Evolutionary conservation across 2,329 filamentous ascomycete species (phyloP).

Genomic region (Canariomyces notabilis): DNA sequence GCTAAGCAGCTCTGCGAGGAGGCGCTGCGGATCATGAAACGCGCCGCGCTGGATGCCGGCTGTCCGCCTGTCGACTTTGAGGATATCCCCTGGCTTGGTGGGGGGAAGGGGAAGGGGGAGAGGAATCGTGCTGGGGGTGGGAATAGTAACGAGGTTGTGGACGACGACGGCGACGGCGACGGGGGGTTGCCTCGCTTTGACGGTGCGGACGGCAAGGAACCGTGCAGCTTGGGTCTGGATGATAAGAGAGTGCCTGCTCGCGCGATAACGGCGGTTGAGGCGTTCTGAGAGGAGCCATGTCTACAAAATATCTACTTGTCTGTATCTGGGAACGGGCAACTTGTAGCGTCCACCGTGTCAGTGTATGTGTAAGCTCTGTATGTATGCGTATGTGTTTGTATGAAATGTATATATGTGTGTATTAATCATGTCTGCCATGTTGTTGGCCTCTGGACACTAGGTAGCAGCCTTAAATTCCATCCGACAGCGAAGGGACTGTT

Average conservation of each 20-base stretch:
- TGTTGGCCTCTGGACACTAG: too few species aligned
- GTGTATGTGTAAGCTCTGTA: too few species aligned
- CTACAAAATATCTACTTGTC: too few species aligned
- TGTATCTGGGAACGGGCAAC: too few species aligned
- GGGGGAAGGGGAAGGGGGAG: neutral
- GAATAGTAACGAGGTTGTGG: neutral
- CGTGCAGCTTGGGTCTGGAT: neutral
- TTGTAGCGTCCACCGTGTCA: too few species aligned
- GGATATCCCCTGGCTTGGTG: constrained; percentile 19
- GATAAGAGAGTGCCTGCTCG: neutral
- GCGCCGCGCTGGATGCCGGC: constrained; percentile 28
- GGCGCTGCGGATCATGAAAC: constrained; percentile 29
- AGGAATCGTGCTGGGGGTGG: neutral
- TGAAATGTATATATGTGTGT: neutral
- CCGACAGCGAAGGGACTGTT: too few species aligned
- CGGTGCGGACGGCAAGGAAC: neutral
- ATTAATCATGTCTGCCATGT: neutral
- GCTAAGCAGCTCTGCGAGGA: constrained; percentile 21
- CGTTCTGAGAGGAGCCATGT: too few species aligned
- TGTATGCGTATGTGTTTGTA: neutral
- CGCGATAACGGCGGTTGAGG: constrained; percentile 5
- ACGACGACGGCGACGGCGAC: neutral
- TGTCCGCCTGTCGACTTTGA: constrained; percentile 22
- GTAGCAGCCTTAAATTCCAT: too few species aligned
- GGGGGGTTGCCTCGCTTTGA: neutral